Evolutionary conservation across 495 filamentous ascomycete species (phyloP).

Genomic region (Staphylotrichum longicolle): DNA sequence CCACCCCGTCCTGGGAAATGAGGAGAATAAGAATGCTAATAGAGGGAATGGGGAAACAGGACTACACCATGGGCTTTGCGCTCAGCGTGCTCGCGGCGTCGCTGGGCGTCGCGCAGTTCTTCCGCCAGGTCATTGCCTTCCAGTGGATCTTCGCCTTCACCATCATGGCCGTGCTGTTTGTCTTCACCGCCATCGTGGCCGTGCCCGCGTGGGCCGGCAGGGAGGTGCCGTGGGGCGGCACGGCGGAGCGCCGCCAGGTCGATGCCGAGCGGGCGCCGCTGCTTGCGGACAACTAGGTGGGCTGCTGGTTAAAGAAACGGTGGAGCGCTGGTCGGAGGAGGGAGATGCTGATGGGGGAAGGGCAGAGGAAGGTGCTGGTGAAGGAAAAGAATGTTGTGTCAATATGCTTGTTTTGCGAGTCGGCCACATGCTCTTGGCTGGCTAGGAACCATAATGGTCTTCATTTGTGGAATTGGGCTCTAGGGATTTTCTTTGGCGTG

Average conservation of each 20-base stretch:
- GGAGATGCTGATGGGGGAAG: too few relatives aligned
- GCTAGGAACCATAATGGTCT: too few relatives aligned
- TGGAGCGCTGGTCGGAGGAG: too few relatives aligned
- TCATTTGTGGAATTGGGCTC: too few relatives aligned
- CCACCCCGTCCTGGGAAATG: too few relatives aligned
- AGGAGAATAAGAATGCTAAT: too few relatives aligned
- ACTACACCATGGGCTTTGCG: constrained; percentile 79
- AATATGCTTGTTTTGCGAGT: too few relatives aligned
- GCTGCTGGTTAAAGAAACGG: too few relatives aligned
- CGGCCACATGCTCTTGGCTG: too few relatives aligned
- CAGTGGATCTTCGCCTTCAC: constrained; percentile 92
- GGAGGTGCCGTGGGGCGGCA: constrained; percentile 34
- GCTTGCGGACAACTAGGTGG: constrained; percentile 33
- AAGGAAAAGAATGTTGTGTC: too few relatives aligned
- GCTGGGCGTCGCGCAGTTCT: constrained; percentile 64
- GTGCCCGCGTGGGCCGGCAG: constrained; percentile 61
- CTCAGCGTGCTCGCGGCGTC: constrained; percentile 70
- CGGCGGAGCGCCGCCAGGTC: constrained; percentile 21
- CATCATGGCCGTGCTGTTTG: constrained; percentile 72
- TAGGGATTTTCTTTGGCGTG: too few relatives aligned
- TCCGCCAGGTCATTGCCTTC: constrained; percentile 64
- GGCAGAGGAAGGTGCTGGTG: too few relatives aligned
- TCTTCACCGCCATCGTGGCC: constrained; percentile 61
- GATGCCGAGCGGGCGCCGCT: constrained; percentile 55
- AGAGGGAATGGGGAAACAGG: constrained; percentile 35